Percentiles rank a stretch among this genome's conserved stretches.
These are phyloP conservation scores for Termitomyces sp. DNA, from an alignment of 768 basidiomycete genomes.

Conservation along the genomic window DNA sequence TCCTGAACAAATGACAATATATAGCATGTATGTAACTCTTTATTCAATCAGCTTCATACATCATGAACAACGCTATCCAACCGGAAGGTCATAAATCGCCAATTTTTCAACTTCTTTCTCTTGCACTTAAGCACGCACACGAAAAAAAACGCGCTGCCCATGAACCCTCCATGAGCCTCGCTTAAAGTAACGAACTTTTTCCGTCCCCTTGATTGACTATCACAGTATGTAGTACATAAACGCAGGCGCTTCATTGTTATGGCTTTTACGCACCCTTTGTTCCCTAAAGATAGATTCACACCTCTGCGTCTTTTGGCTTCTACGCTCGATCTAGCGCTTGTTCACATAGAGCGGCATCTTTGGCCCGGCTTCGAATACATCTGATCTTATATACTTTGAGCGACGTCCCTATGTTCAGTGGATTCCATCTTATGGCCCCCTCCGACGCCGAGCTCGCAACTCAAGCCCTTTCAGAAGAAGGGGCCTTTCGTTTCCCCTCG, in stretches of 20 bases:
- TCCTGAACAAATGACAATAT: too few relatives aligned
- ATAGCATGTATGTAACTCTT: not conserved
- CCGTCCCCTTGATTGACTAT: constrained; percentile 11
- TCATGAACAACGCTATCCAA: too few relatives aligned
- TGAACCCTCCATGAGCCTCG: constrained; percentile 8
- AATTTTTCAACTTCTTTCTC: too few relatives aligned
- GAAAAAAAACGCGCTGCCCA: not conserved
- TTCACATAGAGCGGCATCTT: not conserved
- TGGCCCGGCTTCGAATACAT: not conserved
- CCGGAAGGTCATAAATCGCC: not conserved
- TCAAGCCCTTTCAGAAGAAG: constrained; percentile 69
- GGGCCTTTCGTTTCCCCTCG: constrained; percentile 62
- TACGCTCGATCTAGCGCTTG: not conserved
- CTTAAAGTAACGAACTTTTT: constrained; percentile 8
- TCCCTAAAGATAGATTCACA: constrained; percentile 4
- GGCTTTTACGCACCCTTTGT: constrained; percentile 9
- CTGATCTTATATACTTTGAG: not conserved
- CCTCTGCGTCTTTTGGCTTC: not conserved
- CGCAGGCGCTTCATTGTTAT: constrained; percentile 17
- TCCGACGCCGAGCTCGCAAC: constrained; percentile 72
- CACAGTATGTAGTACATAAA: constrained; percentile 21
- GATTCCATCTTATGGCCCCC: constrained; percentile 58
- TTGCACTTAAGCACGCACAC: too few relatives aligned
- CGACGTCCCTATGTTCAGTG: constrained; percentile 51
- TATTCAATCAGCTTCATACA: too few relatives aligned